Percentiles rank a stretch among this genome's conserved stretches.
phyloP scores from a whole-genome alignment of 805 yeast genomes.

The Metschnikowia lochheadii region DNA sequence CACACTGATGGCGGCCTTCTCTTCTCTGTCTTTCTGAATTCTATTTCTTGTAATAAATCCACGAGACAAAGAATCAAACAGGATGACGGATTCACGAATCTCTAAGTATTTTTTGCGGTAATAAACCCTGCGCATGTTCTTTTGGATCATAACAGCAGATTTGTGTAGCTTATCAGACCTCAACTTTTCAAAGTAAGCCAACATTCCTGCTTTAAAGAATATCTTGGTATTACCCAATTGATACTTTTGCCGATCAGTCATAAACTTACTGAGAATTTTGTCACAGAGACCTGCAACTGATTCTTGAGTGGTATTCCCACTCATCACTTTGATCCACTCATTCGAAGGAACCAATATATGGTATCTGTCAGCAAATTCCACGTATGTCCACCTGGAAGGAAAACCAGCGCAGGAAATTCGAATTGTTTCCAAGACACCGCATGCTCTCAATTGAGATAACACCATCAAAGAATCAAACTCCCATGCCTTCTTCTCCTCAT shows the following conservation, averaged over 20 bases:
- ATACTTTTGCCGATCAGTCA: constrained; percentile 64
- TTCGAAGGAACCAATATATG: constrained; percentile 74
- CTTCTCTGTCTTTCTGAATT: constrained; percentile 52
- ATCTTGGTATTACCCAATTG: constrained; percentile 92
- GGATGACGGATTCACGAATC: constrained; percentile 49
- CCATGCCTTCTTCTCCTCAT: constrained; percentile 93
- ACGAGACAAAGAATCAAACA: constrained; percentile 58
- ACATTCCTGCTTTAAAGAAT: constrained; percentile 94
- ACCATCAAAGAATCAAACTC: constrained; percentile 94
- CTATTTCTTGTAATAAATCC: constrained; percentile 58
- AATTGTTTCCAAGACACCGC: constrained; percentile 97
- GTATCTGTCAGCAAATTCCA: constrained; percentile 86
- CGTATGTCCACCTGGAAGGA: constrained; percentile 94
- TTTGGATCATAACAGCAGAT: constrained; percentile 83
- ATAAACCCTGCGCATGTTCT: constrained; percentile 62
- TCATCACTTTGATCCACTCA: constrained; percentile 60
- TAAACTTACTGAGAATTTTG: constrained; percentile 59
- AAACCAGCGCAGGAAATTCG: constrained; percentile 96
- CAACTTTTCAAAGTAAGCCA: constrained; percentile 83
- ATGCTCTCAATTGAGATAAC: constrained; percentile 89
- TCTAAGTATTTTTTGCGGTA: constrained; percentile 59
- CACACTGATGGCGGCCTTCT: constrained; percentile 59
- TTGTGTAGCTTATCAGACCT: constrained; percentile 72
- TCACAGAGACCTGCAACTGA: constrained; percentile 63
- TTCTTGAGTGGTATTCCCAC: constrained; percentile 46